These are phyloP conservation scores for Scleroderma citrinum DNA, from an alignment of 768 basidiomycete genomes.

Conservation along the genomic window DNA sequence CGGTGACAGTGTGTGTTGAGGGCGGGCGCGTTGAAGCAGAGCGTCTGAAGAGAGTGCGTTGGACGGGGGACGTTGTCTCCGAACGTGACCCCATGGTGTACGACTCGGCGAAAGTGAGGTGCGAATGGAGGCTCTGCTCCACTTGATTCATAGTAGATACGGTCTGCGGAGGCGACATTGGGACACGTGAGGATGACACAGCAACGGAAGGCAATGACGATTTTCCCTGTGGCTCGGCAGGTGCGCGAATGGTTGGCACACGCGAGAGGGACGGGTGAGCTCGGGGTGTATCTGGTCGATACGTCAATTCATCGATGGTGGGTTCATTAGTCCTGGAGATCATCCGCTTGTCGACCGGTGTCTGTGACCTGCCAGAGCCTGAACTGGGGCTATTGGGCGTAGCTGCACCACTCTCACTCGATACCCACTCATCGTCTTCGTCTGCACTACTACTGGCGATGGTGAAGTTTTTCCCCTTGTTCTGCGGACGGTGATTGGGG, in stretches of 20 bases:
- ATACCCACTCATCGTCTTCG: constrained; percentile 70
- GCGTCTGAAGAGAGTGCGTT: constrained; percentile 35
- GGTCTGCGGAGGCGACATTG: constrained; percentile 7
- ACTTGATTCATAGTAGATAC: constrained; percentile 11
- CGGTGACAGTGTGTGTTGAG: constrained; percentile 53
- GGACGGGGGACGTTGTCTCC: constrained; percentile 34
- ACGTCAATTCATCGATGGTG: constrained; percentile 13
- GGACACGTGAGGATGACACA: constrained; percentile 15
- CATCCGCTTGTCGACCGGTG: constrained; percentile 25
- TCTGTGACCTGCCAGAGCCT: constrained; percentile 30
- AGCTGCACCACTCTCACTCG: constrained; percentile 69
- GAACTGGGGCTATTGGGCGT: constrained; percentile 54
- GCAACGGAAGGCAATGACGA: neutral
- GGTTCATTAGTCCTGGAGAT: constrained; percentile 5
- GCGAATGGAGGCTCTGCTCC: constrained; percentile 10
- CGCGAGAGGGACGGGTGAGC: constrained; percentile 28
- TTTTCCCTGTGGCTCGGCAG: constrained; percentile 17
- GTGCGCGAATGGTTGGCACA: constrained; percentile 28
- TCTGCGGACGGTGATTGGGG: constrained; percentile 26
- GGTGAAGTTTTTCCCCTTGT: constrained; percentile 46
- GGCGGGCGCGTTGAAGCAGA: constrained; percentile 50
- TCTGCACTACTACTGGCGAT: constrained; percentile 46
- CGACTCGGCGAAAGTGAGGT: constrained; percentile 14
- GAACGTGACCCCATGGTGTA: constrained; percentile 29
- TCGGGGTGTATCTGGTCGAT: constrained; percentile 26